Evolutionary conservation across 768 basidiomycete species (phyloP), one percentile per base, ranked within the genome.

Genomic region (Agaricus blazei): DNA sequence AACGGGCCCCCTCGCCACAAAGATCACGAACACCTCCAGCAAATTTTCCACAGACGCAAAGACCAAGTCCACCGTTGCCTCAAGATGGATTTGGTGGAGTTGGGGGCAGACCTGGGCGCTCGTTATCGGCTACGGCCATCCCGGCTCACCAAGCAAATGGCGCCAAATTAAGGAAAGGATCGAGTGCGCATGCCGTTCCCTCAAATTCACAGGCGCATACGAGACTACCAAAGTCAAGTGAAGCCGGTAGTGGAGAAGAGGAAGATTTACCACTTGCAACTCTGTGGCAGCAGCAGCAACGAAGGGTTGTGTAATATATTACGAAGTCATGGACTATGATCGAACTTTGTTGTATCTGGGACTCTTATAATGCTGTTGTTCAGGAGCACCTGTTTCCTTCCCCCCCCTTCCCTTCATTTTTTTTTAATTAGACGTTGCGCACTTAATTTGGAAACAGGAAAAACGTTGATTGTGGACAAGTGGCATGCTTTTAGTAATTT

Each of bases 251-350:
- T 41, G 72, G 72, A 27, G 87, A 89, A 64, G 89, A 91, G 63
- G 90, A 92, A 65, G 90, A 92, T 64, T 72, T 90, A 38, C 90
- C 90, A 19, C 73, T 93, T 47, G 88, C 90, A 19, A 68, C 89
- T 54, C 90, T 83, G 77, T 88, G 90, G 67, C 87, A 87, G 64
- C 88, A 87, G 64, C 88, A 85, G 64, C 84, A 81, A 62, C 76
- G 83, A 64, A 75, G 76, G 65, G 69, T 76, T 65, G 49, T 50
- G 47, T 57, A 43, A 45, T 48, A 42, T 55, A 38, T 41, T 42
- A 27, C 19, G 36, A 45, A 23, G 66, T 19, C 1, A 40, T 60
- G 27, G 36, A 60, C 56, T 44, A 34, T 28, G 48, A 12, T 26
- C 46, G 29, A 31, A 51, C 26, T 19, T 29, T 34, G 34, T 53